Evolutionary conservation across 2,329 filamentous ascomycete genomes (phyloP).

Genomic region (Graphium sp.): DNA sequence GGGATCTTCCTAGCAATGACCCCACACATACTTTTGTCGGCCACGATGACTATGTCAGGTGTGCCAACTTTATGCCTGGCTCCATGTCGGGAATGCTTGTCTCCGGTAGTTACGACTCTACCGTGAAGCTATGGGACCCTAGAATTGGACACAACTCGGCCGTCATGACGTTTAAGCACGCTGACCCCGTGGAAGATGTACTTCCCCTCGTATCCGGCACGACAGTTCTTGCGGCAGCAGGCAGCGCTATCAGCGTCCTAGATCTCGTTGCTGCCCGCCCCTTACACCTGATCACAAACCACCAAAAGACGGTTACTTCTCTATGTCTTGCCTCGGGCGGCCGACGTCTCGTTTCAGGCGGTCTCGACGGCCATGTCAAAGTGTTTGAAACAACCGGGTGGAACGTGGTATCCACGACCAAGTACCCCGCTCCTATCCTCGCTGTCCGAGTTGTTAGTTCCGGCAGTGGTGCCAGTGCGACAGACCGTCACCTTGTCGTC

Average conservation of each 20-base stretch:
- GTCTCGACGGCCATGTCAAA: constrained; percentile 90
- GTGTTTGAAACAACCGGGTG: constrained; percentile 86
- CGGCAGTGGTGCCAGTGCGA: constrained; percentile 23
- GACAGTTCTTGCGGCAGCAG: constrained; percentile 68
- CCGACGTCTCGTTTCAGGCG: constrained; percentile 69
- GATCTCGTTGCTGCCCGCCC: constrained; percentile 86
- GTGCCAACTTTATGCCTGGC: constrained; percentile 69
- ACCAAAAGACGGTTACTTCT: constrained; percentile 94
- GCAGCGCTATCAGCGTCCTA: constrained; percentile 76
- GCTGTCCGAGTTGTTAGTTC: constrained; percentile 56
- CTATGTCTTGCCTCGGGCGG: constrained; percentile 69
- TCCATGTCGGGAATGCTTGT: constrained; percentile 59
- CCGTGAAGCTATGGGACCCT: constrained; percentile 86
- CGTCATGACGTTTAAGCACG: constrained; percentile 90
- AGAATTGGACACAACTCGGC: constrained; percentile 46
- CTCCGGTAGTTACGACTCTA: constrained; percentile 88
- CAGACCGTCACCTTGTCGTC: constrained; percentile 86
- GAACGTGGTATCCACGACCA: constrained; percentile 91
- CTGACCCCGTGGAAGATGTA: constrained; percentile 77
- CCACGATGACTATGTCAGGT: constrained; percentile 84
- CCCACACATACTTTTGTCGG: constrained; percentile 67
- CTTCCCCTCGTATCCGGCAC: constrained; percentile 76
- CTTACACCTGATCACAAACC: constrained; percentile 73
- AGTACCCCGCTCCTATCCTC: constrained; percentile 84
- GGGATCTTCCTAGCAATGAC: constrained; percentile 75